Percentiles rank a stretch among this genome's conserved stretches.
Conservation (phyloP, 2,329 filamentous ascomycete species). For the Aspergillus oerlinghausenensis region DNA sequence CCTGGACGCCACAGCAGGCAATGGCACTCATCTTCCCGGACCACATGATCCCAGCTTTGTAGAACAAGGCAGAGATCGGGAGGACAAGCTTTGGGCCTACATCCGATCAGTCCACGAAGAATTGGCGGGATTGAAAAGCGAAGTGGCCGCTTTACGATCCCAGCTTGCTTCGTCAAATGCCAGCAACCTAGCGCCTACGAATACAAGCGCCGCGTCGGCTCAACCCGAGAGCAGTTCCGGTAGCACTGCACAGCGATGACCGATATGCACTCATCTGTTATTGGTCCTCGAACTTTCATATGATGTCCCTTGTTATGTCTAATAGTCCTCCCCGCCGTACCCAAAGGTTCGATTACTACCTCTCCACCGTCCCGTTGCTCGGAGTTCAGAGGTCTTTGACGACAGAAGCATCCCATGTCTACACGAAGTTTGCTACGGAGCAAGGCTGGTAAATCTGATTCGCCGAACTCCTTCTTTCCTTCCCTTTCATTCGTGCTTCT, state of each 20-base stretch:
- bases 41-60: slow-evolving; percentile 21
- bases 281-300: too few relatives aligned
- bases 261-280: not conserved
- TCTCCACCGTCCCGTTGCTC: not conserved
- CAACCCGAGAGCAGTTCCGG: slow-evolving; percentile 9
- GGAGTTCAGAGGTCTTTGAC: not conserved
- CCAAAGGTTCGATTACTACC: not conserved
- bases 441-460: not conserved
- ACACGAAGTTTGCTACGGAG: not conserved
- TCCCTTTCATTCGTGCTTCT: not conserved
- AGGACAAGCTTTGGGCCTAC: slow-evolving; percentile 42
- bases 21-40: slow-evolving; percentile 11
- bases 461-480: not conserved
- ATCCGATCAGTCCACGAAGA: slow-evolving; percentile 41
- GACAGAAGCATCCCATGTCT: not conserved
- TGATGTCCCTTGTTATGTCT: not conserved
- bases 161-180: slow-evolving; percentile 34
- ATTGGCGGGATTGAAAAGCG: slow-evolving; percentile 36
- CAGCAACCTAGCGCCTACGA: slow-evolving; percentile 17
- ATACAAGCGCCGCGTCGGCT: slow-evolving; percentile 10
- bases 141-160: slow-evolving; percentile 38
- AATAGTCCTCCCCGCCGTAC: not conserved
- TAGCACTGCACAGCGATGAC: slow-evolving; percentile 15
- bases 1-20: slow-evolving; percentile 21
- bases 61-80: slow-evolving; percentile 30